Evolutionary conservation across 2,329 filamentous ascomycete species (phyloP).

Genomic region (Sclerotinia trifoliorum): DNA sequence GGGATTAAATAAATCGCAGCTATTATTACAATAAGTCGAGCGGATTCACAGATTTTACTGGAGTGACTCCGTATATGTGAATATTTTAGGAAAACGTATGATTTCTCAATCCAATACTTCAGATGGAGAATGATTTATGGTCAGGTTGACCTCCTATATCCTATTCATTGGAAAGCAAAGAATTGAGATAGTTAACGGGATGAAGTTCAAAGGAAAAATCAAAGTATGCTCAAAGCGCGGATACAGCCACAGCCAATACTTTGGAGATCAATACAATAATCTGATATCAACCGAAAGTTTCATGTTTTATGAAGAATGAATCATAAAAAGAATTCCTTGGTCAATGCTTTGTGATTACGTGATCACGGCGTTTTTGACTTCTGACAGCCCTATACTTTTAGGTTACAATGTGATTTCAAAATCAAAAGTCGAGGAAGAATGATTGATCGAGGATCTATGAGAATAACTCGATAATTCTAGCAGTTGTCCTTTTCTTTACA

Average conservation of each 20-base stretch:
- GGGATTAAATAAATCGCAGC: not conserved
- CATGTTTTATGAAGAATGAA: slow-evolving; percentile 4
- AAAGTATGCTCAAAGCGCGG: not conserved
- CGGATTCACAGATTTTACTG: too few species aligned
- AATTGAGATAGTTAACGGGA: not conserved
- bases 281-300: slow-evolving; percentile 3
- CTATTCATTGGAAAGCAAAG: not conserved
- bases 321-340: not conserved
- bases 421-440: not conserved
- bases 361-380: not conserved
- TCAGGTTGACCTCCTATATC: not conserved
- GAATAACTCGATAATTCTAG: too few species aligned
- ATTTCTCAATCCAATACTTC: slow-evolving; percentile 1
- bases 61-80: not conserved
- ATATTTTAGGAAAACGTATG: not conserved
- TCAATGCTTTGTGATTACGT: not conserved
- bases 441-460: not conserved
- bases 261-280: not conserved
- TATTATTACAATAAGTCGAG: too few species aligned
- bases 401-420: not conserved
- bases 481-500: not conserved
- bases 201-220: not conserved
- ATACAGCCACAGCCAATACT: slow-evolving; percentile 10
- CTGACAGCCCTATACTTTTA: not conserved
- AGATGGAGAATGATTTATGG: not conserved